Evolutionary conservation across 176 grass and related monocot genomes (phyloP).

Genomic region (Elymus sibiricus): DNA sequence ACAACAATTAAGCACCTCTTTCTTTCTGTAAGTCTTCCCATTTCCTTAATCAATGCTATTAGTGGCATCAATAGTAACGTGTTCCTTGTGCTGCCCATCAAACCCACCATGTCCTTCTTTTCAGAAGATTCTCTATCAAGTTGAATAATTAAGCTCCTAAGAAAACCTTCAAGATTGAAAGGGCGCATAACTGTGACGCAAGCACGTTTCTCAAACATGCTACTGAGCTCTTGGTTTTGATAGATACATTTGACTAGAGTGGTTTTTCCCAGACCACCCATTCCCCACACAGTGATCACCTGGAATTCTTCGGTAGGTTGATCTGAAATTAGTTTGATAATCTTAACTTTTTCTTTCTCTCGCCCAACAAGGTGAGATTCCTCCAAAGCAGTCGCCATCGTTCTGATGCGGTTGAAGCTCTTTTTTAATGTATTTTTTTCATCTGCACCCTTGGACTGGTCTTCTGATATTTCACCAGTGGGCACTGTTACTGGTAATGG

Average conservation of each 20-base stretch:
- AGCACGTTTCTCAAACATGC: not conserved
- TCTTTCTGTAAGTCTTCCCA: not conserved
- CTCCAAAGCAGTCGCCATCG: no score
- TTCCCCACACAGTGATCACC: constrained; percentile 26
- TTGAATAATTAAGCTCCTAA: not conserved
- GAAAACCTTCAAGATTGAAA: not conserved
- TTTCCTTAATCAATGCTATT: not conserved
- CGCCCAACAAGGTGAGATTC: constrained; percentile 5
- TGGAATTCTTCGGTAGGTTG: no score
- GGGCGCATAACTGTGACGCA: constrained; percentile 13
- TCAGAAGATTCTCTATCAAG: not conserved
- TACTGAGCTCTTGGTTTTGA: not conserved
- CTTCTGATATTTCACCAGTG: no score
- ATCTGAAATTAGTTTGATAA: not conserved
- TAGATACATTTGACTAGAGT: constrained; percentile 4
- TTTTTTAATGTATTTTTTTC: no score
- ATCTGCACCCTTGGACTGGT: no score
- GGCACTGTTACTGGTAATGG: no score
- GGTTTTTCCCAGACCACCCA: constrained; percentile 32
- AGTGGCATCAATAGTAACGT: not conserved
- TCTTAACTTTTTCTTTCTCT: not conserved
- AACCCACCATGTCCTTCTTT: not conserved
- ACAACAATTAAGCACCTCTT: constrained; percentile 16
- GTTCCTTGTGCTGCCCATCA: not conserved
- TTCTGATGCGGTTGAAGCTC: no score